Percentiles rank a stretch among this genome's conserved stretches.
Conservation (phyloP, 495 filamentous ascomycete species). For the Aspergillus cavernicola region DNA sequence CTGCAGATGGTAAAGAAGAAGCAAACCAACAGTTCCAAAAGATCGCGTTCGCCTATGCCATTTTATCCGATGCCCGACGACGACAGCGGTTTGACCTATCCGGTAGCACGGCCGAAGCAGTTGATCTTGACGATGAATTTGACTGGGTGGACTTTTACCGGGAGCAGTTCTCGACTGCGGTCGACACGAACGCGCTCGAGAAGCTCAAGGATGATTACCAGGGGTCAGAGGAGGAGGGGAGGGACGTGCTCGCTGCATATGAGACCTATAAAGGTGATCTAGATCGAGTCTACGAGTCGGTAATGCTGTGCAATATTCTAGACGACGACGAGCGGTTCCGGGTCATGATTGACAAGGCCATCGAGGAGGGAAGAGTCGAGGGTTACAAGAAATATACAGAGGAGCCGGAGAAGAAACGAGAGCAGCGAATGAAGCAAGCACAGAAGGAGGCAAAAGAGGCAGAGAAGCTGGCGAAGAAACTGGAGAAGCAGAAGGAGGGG, state of each 20-base stretch:
- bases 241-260: constrained; percentile 74
- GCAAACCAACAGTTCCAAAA: constrained; percentile 81
- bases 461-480: constrained; percentile 63
- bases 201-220: constrained; percentile 75
- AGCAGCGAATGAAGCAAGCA: constrained; percentile 60
- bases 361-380: constrained; percentile 61
- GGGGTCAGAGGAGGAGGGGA: constrained; percentile 77
- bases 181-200: constrained; percentile 66
- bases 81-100: constrained; percentile 84
- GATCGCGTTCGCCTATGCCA: constrained; percentile 89
- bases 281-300: constrained; percentile 67
- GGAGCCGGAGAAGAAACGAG: constrained; percentile 62
- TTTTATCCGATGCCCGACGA: constrained; percentile 75
- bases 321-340: constrained; percentile 87
- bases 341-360: constrained; percentile 75
- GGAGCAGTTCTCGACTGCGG: constrained; percentile 68
- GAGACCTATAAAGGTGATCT: constrained; percentile 65
- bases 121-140: constrained; percentile 74
- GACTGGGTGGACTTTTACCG: constrained; percentile 87
- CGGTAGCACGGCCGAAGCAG: constrained; percentile 76
- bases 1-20: constrained; percentile 55
- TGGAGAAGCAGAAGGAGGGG: constrained; percentile 53
- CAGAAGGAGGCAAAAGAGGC: constrained; percentile 68
- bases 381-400: constrained; percentile 63
- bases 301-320: constrained; percentile 80